Evolutionary conservation across 176 grass and related monocot genomes (phyloP).

Genomic region (Melocanna baccifera): DNA sequence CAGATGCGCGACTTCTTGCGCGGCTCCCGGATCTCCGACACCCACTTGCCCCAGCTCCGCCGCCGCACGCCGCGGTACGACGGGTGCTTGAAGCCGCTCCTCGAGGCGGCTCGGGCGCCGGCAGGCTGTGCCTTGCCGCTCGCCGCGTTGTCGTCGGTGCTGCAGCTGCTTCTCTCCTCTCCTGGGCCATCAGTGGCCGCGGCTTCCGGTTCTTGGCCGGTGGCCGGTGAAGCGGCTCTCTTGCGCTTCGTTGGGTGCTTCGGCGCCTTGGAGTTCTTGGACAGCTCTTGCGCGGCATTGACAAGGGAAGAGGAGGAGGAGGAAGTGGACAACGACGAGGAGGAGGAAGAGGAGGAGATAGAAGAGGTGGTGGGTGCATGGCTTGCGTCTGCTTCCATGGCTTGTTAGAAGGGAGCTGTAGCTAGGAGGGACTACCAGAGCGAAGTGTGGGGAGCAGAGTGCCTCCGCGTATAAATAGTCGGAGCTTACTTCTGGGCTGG

Average conservation of each 20-base stretch:
- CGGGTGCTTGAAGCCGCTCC: slow-evolving; percentile 54
- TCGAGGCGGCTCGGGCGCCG: background rate
- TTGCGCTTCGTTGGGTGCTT: slow-evolving; percentile 42
- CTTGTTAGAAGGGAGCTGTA: background rate
- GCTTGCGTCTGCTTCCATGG: slow-evolving; percentile 49
- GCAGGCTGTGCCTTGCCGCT: background rate
- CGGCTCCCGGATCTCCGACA: slow-evolving; percentile 92
- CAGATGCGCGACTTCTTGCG: slow-evolving; percentile 94
- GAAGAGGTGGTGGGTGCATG: slow-evolving; percentile 43
- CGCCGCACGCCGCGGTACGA: slow-evolving; percentile 61
- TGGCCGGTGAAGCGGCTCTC: slow-evolving; percentile 16
- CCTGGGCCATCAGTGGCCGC: background rate
- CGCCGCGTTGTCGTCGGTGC: slow-evolving; percentile 1
- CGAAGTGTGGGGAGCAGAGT: slow-evolving; percentile 1
- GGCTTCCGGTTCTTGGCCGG: background rate
- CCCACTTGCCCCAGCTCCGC: slow-evolving; percentile 92
- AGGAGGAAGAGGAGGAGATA: slow-evolving; percentile 21
- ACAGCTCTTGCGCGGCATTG: slow-evolving; percentile 7
- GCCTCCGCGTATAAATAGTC: slow-evolving; percentile 36
- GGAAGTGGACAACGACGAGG: slow-evolving; percentile 22
- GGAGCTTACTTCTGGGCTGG: background rate
- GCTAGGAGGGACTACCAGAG: background rate
- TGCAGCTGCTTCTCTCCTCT: slow-evolving; percentile 48
- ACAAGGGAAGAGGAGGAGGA: slow-evolving; percentile 11
- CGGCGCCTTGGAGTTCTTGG: slow-evolving; percentile 24